A percentile compares a stretch with the other conserved stretches of the same genome.
These are phyloP conservation scores for Lachnellula arida DNA, from an alignment of 2,329 filamentous ascomycete genomes.

Conservation along the genomic window DNA sequence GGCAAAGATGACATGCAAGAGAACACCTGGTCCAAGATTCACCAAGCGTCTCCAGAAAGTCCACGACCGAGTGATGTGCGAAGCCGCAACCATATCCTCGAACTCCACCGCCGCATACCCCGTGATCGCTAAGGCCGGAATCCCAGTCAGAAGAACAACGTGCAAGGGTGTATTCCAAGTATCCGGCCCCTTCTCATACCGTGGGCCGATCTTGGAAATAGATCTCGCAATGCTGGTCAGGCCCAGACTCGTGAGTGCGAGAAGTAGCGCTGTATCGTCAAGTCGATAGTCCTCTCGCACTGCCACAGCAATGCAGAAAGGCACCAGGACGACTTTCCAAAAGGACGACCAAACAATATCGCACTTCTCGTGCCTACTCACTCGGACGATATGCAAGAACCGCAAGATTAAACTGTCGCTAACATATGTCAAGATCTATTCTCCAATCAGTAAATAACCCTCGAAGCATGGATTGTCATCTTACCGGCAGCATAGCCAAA, in stretches of 20 bases:
- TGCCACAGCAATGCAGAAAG: constrained; percentile 3
- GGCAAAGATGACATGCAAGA: constrained; percentile 23
- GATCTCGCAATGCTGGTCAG: constrained; percentile 23
- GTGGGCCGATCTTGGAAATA: constrained; percentile 19
- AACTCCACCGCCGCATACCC: constrained; percentile 18
- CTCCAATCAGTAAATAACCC: too few species aligned
- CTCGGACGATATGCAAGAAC: constrained; percentile 11
- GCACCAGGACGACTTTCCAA: constrained; percentile 17
- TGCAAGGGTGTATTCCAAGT: constrained; percentile 20
- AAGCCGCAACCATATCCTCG: constrained; percentile 21
- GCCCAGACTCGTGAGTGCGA: constrained; percentile 16
- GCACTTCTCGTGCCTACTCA: constrained; percentile 1
- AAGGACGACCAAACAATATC: constrained; percentile 8
- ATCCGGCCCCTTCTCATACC: constrained; percentile 12
- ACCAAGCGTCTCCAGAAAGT: constrained; percentile 10
- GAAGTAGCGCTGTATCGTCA: constrained; percentile 12
- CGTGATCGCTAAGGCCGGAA: constrained; percentile 22
- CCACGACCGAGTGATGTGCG: constrained; percentile 19
- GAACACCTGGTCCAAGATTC: constrained; percentile 19
- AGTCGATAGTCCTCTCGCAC: constrained; percentile 26
- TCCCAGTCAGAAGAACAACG: constrained; percentile 21
- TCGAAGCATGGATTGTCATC: background rate
- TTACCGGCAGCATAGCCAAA: constrained; percentile 26
- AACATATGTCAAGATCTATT: constrained; percentile 27
- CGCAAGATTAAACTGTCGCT: constrained; percentile 25